Evolutionary conservation across 306 rosid genomes (phyloP), one percentile per base, ranked within the genome.

Genomic region (Dicorynia guianensis): DNA sequence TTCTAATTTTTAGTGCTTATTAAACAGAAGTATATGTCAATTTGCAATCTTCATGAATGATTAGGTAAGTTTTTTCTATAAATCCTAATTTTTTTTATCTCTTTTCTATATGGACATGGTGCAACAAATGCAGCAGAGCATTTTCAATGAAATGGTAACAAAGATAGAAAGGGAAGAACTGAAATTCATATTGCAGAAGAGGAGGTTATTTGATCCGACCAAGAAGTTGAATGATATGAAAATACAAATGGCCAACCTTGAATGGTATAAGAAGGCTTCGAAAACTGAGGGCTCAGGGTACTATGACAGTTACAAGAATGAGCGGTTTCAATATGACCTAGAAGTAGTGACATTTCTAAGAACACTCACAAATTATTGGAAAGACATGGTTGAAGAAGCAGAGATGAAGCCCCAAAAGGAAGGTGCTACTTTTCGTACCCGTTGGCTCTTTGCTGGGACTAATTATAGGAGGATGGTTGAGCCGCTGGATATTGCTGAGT

Each of bases 381-480:
- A 19, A 15, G 50, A 82, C 4, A 33, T 33, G 85, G 96, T 93
- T 9, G 72, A 56, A 53, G 88, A 87, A 15, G 89, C 12, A 3
- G 79, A 78, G 30, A 69, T 57, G 69, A 84, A 60, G 61, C 98
- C 97, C 3, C 88, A 82, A 20, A 69, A 8, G 33, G 91, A 83
- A 72, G 87, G 75, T 0, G 79, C 77, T 0, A 0, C 55, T 0
- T 67, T 89, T 5, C 76, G 76, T 4, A 57, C 25, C 0, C 34
- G 85, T 0, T 91, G 86, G 88, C 88, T 93, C 38, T 63, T 1
- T 2, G 87, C 42, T 0, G 98, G 97, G 46, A 75, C 80, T 0
- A 89, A 30, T 44, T 91, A 80, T 18, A 72, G 89, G 71, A 88
- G 83, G 77, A 88, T 93, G 96, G 72, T 88, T 25, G 98, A 93